Conservation (phyloP, 1,284 basidiomycete species). For the Testicularia cyperi region DNA sequence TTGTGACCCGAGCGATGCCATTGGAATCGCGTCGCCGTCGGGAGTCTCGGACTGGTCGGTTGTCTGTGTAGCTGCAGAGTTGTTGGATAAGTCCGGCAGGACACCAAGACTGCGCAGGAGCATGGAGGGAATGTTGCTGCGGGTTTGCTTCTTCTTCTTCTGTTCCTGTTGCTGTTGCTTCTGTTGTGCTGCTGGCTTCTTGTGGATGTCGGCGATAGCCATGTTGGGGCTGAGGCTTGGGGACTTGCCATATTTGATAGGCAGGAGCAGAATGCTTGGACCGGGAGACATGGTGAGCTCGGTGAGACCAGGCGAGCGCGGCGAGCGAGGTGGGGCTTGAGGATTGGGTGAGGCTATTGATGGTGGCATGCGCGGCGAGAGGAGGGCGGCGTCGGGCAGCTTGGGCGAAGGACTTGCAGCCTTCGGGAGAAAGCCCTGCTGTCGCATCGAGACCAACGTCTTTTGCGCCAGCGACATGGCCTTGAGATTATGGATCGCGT, state of each 20-base stretch:
- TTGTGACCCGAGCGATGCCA: too few species aligned
- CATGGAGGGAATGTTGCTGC: slow-evolving; percentile 33
- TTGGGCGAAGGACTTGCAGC: slow-evolving; percentile 11
- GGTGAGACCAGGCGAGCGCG: slow-evolving; percentile 28
- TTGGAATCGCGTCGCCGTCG: too few species aligned
- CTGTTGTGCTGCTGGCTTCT: background rate
- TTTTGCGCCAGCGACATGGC: slow-evolving; percentile 24
- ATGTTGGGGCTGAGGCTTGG: slow-evolving; percentile 1
- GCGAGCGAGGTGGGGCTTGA: slow-evolving; percentile 10
- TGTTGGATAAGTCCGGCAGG: slow-evolving; percentile 8
- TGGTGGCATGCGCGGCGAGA: slow-evolving; percentile 30
- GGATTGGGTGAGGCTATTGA: slow-evolving; percentile 5
- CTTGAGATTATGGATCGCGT: slow-evolving; percentile 11
- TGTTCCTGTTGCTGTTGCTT: slow-evolving; percentile 6
- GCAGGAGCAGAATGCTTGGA: slow-evolving; percentile 34
- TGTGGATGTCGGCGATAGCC: background rate
- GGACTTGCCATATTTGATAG: slow-evolving; percentile 26
- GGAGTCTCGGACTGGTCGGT: too few species aligned
- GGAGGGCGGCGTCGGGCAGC: slow-evolving; percentile 22
- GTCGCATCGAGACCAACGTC: slow-evolving; percentile 12
- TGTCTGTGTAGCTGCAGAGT: too few species aligned
- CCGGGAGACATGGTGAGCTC: slow-evolving; percentile 34
- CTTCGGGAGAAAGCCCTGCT: slow-evolving; percentile 9
- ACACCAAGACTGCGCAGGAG: slow-evolving; percentile 40
- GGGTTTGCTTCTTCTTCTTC: slow-evolving; percentile 32